Conservation (phyloP, 192 early-diverging fungal genomes). For the Linnemannia schmuckeri region DNA sequence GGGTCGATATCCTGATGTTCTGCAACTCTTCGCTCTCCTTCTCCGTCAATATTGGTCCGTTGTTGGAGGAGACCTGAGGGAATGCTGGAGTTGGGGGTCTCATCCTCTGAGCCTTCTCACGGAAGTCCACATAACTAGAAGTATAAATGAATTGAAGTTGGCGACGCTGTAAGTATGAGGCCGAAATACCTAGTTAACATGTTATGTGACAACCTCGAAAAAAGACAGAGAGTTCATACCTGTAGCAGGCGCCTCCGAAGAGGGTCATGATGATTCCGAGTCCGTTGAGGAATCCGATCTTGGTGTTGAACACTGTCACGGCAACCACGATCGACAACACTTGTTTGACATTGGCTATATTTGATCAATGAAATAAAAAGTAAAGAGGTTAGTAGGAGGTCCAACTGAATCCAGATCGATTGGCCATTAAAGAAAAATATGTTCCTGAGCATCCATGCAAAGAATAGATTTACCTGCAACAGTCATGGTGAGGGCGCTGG, state of each 20-base stretch:
- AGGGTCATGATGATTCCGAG: slow-evolving; percentile 73
- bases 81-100: slow-evolving; percentile 47
- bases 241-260: slow-evolving; percentile 71
- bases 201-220: neutral
- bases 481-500: slow-evolving; percentile 87
- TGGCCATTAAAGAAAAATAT: neutral
- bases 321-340: slow-evolving; percentile 75
- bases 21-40: slow-evolving; percentile 45
- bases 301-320: slow-evolving; percentile 71
- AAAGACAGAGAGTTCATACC: slow-evolving; percentile 40
- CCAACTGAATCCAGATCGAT: too few species aligned
- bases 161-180: neutral
- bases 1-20: slow-evolving; percentile 49
- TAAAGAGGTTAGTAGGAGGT: neutral
- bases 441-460: neutral
- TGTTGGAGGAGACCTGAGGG: slow-evolving; percentile 27
- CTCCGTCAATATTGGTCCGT: slow-evolving; percentile 38
- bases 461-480: slow-evolving; percentile 69
- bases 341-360: slow-evolving; percentile 80
- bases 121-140: slow-evolving; percentile 44
- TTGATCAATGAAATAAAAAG: neutral
- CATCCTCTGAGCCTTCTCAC: slow-evolving; percentile 40
- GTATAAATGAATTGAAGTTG: neutral
- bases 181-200: neutral
- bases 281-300: slow-evolving; percentile 70